Conservation (phyloP, 2,329 filamentous ascomycete genomes). For the Lecanosticta acicola region DNA sequence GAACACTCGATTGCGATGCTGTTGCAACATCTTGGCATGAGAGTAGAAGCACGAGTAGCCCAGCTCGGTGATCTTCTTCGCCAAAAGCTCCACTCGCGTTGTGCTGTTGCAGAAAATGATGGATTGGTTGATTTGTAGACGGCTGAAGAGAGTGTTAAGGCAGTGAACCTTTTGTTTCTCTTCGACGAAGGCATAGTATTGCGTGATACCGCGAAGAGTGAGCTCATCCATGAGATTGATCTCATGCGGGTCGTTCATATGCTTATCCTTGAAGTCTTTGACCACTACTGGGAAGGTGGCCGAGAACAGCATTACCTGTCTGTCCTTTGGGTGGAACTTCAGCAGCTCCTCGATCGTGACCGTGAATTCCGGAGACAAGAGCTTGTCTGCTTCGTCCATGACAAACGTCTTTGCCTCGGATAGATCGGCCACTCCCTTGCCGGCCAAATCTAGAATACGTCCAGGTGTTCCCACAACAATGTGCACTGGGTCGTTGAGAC, state of each 20-base stretch:
- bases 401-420: conserved; percentile 96
- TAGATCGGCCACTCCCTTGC: conserved; percentile 92
- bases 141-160: conserved; percentile 96
- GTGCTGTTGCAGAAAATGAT: conserved; percentile 99
- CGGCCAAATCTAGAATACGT: conserved; percentile 89
- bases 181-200: conserved; percentile 98
- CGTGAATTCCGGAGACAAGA: conserved; percentile 93
- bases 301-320: conserved; percentile 98
- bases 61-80: conserved; percentile 98
- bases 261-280: conserved; percentile 96
- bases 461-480: conserved; percentile 97
- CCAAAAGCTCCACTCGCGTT: conserved; percentile 91
- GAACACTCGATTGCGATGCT: conserved; percentile 95
- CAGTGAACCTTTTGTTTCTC: conserved; percentile 99
- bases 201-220: conserved; percentile 93
- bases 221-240: conserved; percentile 99
- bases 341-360: conserved; percentile 95
- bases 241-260: conserved; percentile 93
- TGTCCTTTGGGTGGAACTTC: conserved; percentile 91
- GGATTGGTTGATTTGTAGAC: conserved; percentile 98
- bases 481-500: conserved; percentile 88
- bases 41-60: conserved; percentile 99
- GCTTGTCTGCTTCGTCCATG: conserved; percentile 99
- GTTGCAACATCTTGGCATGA: conserved; percentile 95
- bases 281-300: conserved; percentile 96